phyloP scores from a whole-genome alignment of 305 asterid species.

The Solanum hybrid region DNA sequence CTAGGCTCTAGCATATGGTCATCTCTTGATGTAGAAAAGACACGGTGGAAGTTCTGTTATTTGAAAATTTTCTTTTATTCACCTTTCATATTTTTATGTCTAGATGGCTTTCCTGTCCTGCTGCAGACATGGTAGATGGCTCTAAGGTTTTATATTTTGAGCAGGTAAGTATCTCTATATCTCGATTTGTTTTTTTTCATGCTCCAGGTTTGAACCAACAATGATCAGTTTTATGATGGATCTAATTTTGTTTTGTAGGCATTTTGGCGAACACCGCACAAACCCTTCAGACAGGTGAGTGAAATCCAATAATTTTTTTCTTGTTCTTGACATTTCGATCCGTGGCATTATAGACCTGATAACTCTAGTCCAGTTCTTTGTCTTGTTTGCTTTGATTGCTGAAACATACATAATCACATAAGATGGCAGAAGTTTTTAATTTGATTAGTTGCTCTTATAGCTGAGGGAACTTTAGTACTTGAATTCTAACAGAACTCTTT shows the following conservation, averaged over 20 bases:
- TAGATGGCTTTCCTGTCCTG: conserved; percentile 97
- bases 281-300: conserved; percentile 89
- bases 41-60: background rate
- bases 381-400: conserved; percentile 3
- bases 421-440: background rate
- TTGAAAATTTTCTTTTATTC: background rate
- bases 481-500: conserved; percentile 23
- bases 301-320: background rate
- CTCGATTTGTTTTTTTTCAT: background rate
- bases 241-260: conserved; percentile 42
- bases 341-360: background rate
- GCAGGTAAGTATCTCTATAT: conserved; percentile 38
- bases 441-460: background rate
- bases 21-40: background rate
- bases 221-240: background rate
- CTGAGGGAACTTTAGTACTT: background rate
- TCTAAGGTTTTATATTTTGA: conserved; percentile 89
- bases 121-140: conserved; percentile 95
- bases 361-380: background rate
- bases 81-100: background rate
- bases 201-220: background rate
- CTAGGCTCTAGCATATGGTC: background rate
- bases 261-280: conserved; percentile 90
- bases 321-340: background rate
- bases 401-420: background rate